A percentile compares a stretch with the other conserved stretches of the same genome.
These are phyloP conservation scores for Sporisorium exsertum DNA, from an alignment of 1,284 basidiomycete species.

Conservation along the genomic window DNA sequence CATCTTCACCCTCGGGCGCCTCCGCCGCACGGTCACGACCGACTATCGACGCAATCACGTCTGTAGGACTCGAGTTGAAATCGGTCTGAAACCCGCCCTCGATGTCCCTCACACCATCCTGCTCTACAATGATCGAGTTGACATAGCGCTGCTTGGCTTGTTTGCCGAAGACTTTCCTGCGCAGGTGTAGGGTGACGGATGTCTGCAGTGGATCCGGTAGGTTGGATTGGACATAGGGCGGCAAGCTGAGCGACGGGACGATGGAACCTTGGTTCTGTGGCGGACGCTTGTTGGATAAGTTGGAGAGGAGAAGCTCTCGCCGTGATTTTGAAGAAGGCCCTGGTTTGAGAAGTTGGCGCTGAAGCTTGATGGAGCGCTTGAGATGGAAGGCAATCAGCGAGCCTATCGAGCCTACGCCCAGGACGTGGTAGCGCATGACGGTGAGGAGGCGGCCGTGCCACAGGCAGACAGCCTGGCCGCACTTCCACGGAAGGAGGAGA, in stretches of 20 bases:
- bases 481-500: too few relatives aligned
- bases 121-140: conserved; percentile 52
- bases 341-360: conserved; percentile 36
- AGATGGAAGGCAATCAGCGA: conserved; percentile 65
- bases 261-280: conserved; percentile 24
- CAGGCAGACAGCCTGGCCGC: conserved; percentile 2
- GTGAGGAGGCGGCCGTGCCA: neutral
- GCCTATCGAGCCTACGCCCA: conserved; percentile 66
- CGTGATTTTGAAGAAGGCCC: conserved; percentile 35
- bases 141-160: conserved; percentile 20
- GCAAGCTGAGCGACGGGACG: conserved; percentile 45
- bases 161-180: conserved; percentile 34
- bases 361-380: conserved; percentile 49
- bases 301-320: conserved; percentile 37
- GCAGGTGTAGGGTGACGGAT: conserved; percentile 57
- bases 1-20: conserved; percentile 8
- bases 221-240: conserved; percentile 42
- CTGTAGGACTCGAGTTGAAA: conserved; percentile 33
- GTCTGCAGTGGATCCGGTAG: conserved; percentile 43
- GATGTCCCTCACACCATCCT: conserved; percentile 47
- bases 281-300: conserved; percentile 44
- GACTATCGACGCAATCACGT: conserved; percentile 40
- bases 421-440: conserved; percentile 65
- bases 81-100: conserved; percentile 56
- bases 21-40: conserved; percentile 9